Evolutionary conservation across 306 rosid genomes (phyloP), one percentile per base, ranked within the genome.

Genomic region (Purshia tridentata): DNA sequence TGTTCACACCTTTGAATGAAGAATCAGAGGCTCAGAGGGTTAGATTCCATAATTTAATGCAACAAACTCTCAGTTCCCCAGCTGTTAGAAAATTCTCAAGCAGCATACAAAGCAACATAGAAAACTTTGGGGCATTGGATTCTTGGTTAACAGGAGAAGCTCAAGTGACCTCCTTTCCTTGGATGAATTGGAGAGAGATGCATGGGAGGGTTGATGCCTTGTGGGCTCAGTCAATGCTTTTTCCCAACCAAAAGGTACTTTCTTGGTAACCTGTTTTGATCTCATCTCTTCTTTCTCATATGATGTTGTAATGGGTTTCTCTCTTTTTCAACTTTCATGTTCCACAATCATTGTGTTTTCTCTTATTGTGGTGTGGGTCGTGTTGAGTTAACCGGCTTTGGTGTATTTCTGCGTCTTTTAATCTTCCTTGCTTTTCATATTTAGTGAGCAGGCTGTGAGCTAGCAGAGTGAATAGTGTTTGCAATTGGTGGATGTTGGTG

Each of bases 151-250:
- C 91, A 77, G 81, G 81, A 42, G 71, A 83, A 74, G 81, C 83
- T 84, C 75, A 76, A 81, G 64, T 54, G 78, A 23, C 65, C 58
- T 40, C 16, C 68, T 80, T 76, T 37, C 20, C 68, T 78, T 23
- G 76, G 65, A 69, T 68, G 85, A 83, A 84, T 77, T 86, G 82
- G 87, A 51, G 53, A 64, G 65, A 15, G 15, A 16, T 65, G 85
- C 89, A 72, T 73, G 81, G 82, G 66, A 84, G 75, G 81, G 68
- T 55, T 80, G 83, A 67, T 85, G 84, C 67, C 79, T 81, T 64
- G 98, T 89, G 97, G 98, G 97, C 96, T 87, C 91, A 29, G 44
- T 49, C 78, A 69, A 77, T 80, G 61, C 76, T 70, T 77, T 86
- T 81, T 77, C 29, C 70, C 42, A 52, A 64, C 56, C 71, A 78